phyloP scores from a whole-genome alignment of 1,284 basidiomycete genomes.

The Puccinia coronata region DNA sequence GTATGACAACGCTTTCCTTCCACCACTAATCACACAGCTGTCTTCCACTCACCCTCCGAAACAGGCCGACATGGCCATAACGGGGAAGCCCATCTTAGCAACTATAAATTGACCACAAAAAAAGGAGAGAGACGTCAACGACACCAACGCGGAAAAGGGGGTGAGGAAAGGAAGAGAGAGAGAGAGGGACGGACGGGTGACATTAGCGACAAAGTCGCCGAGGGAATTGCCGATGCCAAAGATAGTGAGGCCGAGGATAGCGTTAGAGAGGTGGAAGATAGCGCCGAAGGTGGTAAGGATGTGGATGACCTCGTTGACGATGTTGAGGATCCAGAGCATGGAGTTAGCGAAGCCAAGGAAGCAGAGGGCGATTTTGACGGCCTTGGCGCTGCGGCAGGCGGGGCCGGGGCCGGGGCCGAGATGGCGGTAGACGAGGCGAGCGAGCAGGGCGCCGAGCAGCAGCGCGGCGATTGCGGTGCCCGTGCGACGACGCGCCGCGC shows the following conservation, averaged over 20 bases:
- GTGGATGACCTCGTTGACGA: constrained; percentile 85
- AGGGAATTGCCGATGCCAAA: constrained; percentile 95
- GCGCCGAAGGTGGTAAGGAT: constrained; percentile 13
- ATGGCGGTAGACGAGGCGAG: neutral
- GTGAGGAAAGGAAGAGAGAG: neutral
- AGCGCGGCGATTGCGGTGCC: neutral
- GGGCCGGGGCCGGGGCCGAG: neutral
- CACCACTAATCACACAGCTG: no score
- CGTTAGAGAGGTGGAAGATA: constrained; percentile 77
- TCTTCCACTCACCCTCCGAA: constrained; percentile 57
- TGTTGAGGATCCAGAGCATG: constrained; percentile 92
- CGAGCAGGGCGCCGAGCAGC: neutral
- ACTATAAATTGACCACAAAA: constrained; percentile 10
- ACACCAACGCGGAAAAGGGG: neutral
- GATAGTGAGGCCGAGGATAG: constrained; percentile 92
- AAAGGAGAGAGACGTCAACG: neutral
- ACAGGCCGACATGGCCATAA: constrained; percentile 58
- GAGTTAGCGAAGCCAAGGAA: constrained; percentile 84
- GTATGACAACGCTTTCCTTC: no score
- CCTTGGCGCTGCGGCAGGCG: neutral
- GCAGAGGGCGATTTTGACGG: constrained; percentile 62
- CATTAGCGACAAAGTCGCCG: constrained; percentile 94
- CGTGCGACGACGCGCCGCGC: neutral
- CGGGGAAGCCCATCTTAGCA: constrained; percentile 39
- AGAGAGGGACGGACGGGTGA: constrained; percentile 65